Percentiles rank a stretch among this genome's conserved stretches.
Conservation (phyloP, 257 asterid genomes). For the Plantago elongata region DNA sequence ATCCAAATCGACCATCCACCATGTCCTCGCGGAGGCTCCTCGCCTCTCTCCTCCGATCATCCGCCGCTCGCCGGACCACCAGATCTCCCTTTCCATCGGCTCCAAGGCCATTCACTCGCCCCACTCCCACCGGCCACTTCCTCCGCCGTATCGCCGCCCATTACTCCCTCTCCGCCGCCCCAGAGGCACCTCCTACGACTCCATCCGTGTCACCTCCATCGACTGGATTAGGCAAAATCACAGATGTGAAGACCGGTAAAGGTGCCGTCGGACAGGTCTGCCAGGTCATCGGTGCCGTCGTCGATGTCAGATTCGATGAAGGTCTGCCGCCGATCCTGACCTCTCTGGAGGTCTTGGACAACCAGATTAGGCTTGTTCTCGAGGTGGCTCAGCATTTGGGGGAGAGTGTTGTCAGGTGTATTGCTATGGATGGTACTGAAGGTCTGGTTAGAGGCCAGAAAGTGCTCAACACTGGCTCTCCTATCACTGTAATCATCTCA, state of each 20-base stretch:
- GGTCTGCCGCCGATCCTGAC: slow-evolving; percentile 94
- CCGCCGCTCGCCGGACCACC: slow-evolving; percentile 25
- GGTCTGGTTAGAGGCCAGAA: slow-evolving; percentile 93
- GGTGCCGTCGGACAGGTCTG: slow-evolving; percentile 82
- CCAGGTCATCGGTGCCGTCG: slow-evolving; percentile 97
- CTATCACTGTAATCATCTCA: slow-evolving; percentile 32
- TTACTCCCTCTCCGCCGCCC: slow-evolving; percentile 66
- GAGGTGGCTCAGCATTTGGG: slow-evolving; percentile 99
- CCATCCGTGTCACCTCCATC: slow-evolving; percentile 22
- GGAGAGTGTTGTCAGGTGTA: slow-evolving; percentile 82
- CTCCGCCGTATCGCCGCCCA: slow-evolving; percentile 58
- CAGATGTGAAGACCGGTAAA: slow-evolving; percentile 68
- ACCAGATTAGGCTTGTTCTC: slow-evolving; percentile 87
- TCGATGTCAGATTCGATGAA: slow-evolving; percentile 80
- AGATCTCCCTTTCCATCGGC: slow-evolving; percentile 36
- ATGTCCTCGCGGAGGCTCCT: slow-evolving; percentile 12
- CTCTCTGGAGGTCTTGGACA: slow-evolving; percentile 80
- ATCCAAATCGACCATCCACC: background rate
- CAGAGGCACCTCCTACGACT: slow-evolving; percentile 17
- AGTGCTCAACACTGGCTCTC: slow-evolving; percentile 91
- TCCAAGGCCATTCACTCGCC: slow-evolving; percentile 33
- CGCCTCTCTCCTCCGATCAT: slow-evolving; percentile 10
- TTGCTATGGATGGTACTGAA: slow-evolving; percentile 99
- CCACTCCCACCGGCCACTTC: slow-evolving; percentile 63
- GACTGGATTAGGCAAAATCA: slow-evolving; percentile 54